phyloP scores from a whole-genome alignment of 768 basidiomycete genomes.

The Ramaria sp. region DNA sequence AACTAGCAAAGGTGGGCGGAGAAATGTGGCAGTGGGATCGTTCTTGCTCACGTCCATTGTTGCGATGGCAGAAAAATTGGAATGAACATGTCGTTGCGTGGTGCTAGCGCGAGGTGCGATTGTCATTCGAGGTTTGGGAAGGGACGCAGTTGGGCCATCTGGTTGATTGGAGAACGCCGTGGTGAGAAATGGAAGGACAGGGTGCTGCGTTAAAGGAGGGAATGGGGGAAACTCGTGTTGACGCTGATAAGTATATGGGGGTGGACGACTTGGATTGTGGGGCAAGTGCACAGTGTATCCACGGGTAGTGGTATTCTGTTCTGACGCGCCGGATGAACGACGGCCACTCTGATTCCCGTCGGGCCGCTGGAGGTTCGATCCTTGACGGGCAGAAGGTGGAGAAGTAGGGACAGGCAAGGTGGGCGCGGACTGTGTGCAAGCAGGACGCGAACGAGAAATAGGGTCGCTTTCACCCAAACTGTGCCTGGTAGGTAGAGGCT shows the following conservation, averaged over 20 bases:
- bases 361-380: neutral
- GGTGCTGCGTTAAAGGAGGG: constrained; percentile 7
- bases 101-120: neutral
- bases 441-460: neutral
- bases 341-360: neutral
- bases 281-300: constrained; percentile 4
- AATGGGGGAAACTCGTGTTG: constrained; percentile 10
- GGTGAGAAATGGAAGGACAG: constrained; percentile 8
- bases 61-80: constrained; percentile 11
- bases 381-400: neutral
- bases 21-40: constrained; percentile 59
- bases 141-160: neutral
- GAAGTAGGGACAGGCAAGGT: neutral
- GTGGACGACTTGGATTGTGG: constrained; percentile 7
- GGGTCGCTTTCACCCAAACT: neutral
- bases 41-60: constrained; percentile 46
- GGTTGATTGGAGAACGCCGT: constrained; percentile 4
- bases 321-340: neutral
- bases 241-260: constrained; percentile 7
- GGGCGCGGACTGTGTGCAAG: neutral
- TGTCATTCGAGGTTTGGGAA: neutral
- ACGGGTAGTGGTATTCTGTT: neutral
- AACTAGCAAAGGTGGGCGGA: constrained; percentile 65
- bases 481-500: neutral
- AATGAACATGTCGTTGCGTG: neutral